Evolutionary conservation across 352 stramenopile species (phyloP).

Genomic region (Thalassiosira mediterranea): DNA sequence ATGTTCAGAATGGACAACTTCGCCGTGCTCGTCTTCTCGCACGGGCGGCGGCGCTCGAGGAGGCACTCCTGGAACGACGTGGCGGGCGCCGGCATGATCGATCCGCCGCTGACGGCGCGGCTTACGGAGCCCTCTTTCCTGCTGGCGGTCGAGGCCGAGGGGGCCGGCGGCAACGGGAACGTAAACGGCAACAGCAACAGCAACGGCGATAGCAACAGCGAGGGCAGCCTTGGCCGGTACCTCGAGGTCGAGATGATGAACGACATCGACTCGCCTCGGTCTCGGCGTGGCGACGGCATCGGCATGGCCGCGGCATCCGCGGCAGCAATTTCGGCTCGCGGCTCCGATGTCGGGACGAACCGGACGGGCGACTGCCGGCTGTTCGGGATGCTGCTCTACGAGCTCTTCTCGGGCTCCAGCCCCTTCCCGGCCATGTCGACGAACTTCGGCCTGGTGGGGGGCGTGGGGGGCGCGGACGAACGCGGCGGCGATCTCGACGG

Average conservation of each 20-base stretch:
- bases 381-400: slow-evolving; percentile 32
- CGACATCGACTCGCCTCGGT: not conserved
- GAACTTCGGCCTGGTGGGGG: not conserved
- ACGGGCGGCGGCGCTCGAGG: too few relatives aligned
- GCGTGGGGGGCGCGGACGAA: not conserved
- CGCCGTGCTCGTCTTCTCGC: too few relatives aligned
- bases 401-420: slow-evolving; percentile 28
- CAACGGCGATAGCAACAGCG: not conserved
- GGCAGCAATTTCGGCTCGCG: not conserved
- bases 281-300: not conserved
- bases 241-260: slow-evolving; percentile 4
- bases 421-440: not conserved
- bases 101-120: not conserved
- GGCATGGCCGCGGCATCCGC: not conserved
- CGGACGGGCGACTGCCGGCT: not conserved
- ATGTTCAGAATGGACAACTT: too few relatives aligned
- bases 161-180: not conserved
- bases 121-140: not conserved
- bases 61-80: not conserved
- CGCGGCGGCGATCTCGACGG: not conserved
- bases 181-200: not conserved
- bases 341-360: not conserved
- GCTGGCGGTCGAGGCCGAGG: not conserved
- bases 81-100: not conserved
- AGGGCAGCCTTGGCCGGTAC: not conserved